These are phyloP conservation scores for Aspergillus udagawae DNA, from an alignment of 2,329 filamentous ascomycete genomes.

Conservation along the genomic window DNA sequence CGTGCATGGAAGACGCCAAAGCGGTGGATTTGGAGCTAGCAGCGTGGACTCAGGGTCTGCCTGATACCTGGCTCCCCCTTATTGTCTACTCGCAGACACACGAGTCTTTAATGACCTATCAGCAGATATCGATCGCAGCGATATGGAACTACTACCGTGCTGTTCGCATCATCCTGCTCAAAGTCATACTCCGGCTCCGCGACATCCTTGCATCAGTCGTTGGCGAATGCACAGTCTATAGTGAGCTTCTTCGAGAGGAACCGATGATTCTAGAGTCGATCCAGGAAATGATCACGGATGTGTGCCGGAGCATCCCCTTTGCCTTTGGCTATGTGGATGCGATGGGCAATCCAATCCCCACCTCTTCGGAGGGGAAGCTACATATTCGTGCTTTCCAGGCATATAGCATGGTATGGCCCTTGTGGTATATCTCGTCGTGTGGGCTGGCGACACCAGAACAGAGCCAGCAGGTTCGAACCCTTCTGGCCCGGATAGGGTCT, in stretches of 20 bases:
- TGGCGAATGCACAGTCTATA: constrained; percentile 3
- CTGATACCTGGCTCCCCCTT: constrained; percentile 32
- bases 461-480: constrained; percentile 23
- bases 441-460: constrained; percentile 31
- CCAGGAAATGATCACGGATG: constrained; percentile 32
- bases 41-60: constrained; percentile 28
- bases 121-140: constrained; percentile 22
- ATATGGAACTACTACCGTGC: constrained; percentile 37
- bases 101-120: constrained; percentile 31
- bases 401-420: constrained; percentile 33
- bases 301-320: constrained; percentile 34
- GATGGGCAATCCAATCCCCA: constrained; percentile 22
- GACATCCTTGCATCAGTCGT: constrained; percentile 13
- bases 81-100: constrained; percentile 26
- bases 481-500: constrained; percentile 26
- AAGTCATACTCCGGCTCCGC: constrained; percentile 25
- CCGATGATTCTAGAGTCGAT: constrained; percentile 18
- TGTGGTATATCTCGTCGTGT: constrained; percentile 34
- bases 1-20: constrained; percentile 21
- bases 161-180: constrained; percentile 30
- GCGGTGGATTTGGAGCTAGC: constrained; percentile 26
- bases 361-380: constrained; percentile 10
- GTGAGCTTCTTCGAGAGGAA: constrained; percentile 2
- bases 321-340: constrained; percentile 29
- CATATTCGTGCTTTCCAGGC: constrained; percentile 29